Base-by-base conservation (phyloP, 2,329 filamentous ascomycete genomes). In the Torrubiella hemipterigena region DNA sequence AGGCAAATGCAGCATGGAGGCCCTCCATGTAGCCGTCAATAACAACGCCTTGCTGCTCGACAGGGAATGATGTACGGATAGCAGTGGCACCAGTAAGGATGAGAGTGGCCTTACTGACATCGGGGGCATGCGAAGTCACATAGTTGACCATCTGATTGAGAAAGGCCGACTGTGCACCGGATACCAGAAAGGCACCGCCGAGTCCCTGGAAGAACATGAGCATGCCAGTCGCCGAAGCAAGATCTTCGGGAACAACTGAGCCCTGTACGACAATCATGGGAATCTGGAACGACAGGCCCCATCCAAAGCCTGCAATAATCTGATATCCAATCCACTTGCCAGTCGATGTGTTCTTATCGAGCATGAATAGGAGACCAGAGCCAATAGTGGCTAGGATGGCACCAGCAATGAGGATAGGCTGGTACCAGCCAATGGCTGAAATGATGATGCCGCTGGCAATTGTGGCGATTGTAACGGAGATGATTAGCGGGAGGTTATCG, bases 21-120 rank as follows among this genome's bases (percentile, higher is more conserved):
- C 71, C 70, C 32, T 69, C 54, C 42, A 69, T 80, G 54, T 83
- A 83, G 0, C 71, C 73, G 1, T 50, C 40, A 17, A 80, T 58
- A 24, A 82, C 73, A 0, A 60, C 56, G 1, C 54, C 45, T 3
- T 78, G 55, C 35, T 59, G 61, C n/a, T 67, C 47, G 0, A 44
- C 34, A 0, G 61, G 45, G 39, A 81, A 71, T 3, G 52, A 53
- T 5, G 46, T 36, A 40, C 72, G 65, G 22, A 84, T 58, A 39
- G 71, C 63, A 0, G 74, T 79, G 4, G 65, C 63, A 12, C 65
- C 65, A 0, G 59, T 59, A 3, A 54, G 42, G 20, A 64, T 48
- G 4, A 68, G 53, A 1, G 42, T 39, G 6, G 33, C 39, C 8
- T 56, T 46, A 40, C 53, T 46, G 21, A 67, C 48, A 4, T 44